Percentiles rank a stretch among this genome's conserved stretches.
These are phyloP conservation scores for Neurospora sp. DNA, from an alignment of 495 filamentous ascomycete species.

Conservation along the genomic window DNA sequence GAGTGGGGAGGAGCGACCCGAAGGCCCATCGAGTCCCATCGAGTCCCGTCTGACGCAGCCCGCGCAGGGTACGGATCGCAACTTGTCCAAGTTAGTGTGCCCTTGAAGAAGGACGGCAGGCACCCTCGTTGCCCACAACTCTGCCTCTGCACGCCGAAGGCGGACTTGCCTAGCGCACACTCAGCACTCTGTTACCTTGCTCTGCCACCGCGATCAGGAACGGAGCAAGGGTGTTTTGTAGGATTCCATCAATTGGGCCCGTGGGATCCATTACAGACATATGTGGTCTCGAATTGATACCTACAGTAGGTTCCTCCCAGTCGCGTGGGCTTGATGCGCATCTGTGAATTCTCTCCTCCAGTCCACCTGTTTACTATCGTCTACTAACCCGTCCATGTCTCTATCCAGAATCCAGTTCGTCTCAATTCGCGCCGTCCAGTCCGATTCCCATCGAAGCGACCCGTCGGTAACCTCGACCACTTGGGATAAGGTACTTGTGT, in stretches of 20 bases:
- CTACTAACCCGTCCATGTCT: background rate
- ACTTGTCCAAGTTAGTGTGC: background rate
- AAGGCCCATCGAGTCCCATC: background rate
- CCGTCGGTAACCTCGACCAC: background rate
- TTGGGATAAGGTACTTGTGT: background rate
- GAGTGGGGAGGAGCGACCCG: constrained; percentile 12
- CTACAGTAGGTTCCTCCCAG: background rate
- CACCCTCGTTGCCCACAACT: background rate
- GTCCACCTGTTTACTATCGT: background rate
- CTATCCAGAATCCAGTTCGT: background rate
- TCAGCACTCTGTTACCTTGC: background rate
- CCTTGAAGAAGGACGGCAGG: background rate
- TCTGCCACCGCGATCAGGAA: background rate
- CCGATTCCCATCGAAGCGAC: background rate
- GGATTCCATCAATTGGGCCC: background rate
- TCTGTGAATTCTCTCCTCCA: background rate
- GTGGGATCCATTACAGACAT: background rate
- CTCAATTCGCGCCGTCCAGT: background rate
- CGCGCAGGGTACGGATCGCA: background rate
- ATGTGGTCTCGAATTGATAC: background rate
- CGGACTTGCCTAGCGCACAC: background rate
- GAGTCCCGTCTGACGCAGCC: background rate
- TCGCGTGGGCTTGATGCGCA: background rate
- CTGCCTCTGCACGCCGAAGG: background rate
- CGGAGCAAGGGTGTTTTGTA: background rate